Evolutionary conservation across 768 basidiomycete species (phyloP).

Genomic region (Infundibulicybe gibba): DNA sequence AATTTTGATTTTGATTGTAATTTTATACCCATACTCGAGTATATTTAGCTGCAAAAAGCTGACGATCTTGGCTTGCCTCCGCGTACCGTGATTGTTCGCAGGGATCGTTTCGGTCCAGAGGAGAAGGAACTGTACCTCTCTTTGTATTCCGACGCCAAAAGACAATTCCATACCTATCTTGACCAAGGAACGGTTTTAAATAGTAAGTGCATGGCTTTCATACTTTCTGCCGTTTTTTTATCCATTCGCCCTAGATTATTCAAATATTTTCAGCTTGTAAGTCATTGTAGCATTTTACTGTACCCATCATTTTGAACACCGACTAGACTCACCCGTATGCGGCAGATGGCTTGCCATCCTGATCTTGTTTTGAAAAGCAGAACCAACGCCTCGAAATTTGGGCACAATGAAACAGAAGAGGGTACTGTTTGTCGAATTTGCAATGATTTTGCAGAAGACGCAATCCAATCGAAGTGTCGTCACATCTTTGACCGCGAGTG

Average conservation of each 20-base stretch:
- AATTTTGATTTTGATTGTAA: neutral
- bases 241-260: constrained; percentile 59
- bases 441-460: constrained; percentile 95
- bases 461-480: constrained; percentile 88
- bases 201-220: constrained; percentile 49
- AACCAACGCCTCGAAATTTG: constrained; percentile 64
- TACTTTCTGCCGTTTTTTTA: constrained; percentile 4
- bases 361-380: constrained; percentile 90
- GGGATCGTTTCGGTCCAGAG: constrained; percentile 93
- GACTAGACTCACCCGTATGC: constrained; percentile 85
- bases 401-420: constrained; percentile 57
- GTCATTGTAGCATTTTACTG: constrained; percentile 11
- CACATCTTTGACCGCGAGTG: constrained; percentile 97
- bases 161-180: constrained; percentile 89
- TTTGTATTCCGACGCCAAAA: constrained; percentile 88
- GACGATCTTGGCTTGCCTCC: constrained; percentile 97
- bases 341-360: constrained; percentile 93
- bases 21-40: constrained; percentile 1
- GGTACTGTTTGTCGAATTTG: constrained; percentile 92
- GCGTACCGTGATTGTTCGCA: constrained; percentile 80
- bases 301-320: constrained; percentile 1
- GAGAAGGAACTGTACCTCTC: constrained; percentile 95
- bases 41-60: constrained; percentile 77
- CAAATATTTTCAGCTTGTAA: constrained; percentile 82
- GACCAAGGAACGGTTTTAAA: constrained; percentile 89